Base-by-base conservation (phyloP, 352 stramenopile species). In the Globisporangium abappressorium region DNA sequence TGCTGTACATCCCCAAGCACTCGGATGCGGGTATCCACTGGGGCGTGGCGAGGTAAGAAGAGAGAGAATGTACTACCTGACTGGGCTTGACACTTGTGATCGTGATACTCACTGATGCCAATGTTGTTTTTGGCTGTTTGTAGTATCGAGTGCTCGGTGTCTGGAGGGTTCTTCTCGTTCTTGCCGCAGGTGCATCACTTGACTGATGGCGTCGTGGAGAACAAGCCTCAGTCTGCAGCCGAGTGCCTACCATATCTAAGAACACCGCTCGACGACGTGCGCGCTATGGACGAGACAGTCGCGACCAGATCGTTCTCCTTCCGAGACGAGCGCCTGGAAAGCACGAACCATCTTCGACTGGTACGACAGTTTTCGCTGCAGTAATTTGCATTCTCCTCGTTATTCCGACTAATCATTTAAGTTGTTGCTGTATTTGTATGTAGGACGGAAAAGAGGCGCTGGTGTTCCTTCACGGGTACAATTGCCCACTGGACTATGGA, bases 381-480 rank as follows among this genome's bases (percentile, higher is more conserved):
- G 6, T 18, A 22, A 3, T 54, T 54, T 30, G 30, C 33, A 20
- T 30, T 36, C 30, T 47, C 11, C 5, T 43, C 24, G 34, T 38
- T 9, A 24, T 15, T 43, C 7, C 12, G 9, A 38, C 18, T 24
- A 26, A 22, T 38, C 22, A 33, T 43, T 18, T 57, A 24, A 62
- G 33, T 36, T 30, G 4, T 57, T 14, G 18, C 7, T 46, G 47
- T 20, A 15, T 41, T 7, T 38, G 34, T 38, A 20, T 28, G 34
- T 41, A 62, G 46, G 47, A 65, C 4, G 57, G 18, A 1, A 86
- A 86, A 65, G 84, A 91, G 59, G 84, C 84, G 9, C 59, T 93
- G 20, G 68, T 93, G 3, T 43, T 93, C 12, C 74, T 93, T 12
- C 84, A 91, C 36, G 82, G 84, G 8, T 89, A 90, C 73, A 90